Evolutionary conservation across 2,329 filamentous ascomycete genomes (phyloP).

Genomic region (Beauveria caledonica): DNA sequence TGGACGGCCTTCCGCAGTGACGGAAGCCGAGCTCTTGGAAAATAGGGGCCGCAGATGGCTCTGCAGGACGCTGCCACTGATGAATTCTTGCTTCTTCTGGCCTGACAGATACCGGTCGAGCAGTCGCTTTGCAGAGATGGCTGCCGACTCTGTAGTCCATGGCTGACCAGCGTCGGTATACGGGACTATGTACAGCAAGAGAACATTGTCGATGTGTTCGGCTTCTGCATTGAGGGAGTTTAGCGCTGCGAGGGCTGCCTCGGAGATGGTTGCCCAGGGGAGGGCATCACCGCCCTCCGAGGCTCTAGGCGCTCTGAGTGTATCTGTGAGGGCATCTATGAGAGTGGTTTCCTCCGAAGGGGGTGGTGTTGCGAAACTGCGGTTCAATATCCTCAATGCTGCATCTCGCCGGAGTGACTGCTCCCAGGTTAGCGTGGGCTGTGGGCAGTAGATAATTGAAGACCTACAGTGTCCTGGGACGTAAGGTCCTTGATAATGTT

Average conservation of each 20-base stretch:
- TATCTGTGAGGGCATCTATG: background rate
- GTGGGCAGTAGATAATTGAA: background rate
- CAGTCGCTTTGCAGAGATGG: slow-evolving; percentile 23
- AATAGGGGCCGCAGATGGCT: slow-evolving; percentile 61
- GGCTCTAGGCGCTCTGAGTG: background rate
- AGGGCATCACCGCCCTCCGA: slow-evolving; percentile 2
- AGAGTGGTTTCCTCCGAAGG: background rate
- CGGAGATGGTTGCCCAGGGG: slow-evolving; percentile 10
- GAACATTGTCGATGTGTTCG: slow-evolving; percentile 12
- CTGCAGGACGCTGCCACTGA: slow-evolving; percentile 50
- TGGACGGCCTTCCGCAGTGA: slow-evolving; percentile 24
- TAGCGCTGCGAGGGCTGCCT: slow-evolving; percentile 23
- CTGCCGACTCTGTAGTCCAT: slow-evolving; percentile 31
- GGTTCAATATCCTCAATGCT: background rate
- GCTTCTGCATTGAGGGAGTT: slow-evolving; percentile 16
- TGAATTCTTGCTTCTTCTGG: slow-evolving; percentile 26
- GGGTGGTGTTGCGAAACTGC: background rate
- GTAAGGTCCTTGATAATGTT: background rate
- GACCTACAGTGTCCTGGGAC: background rate
- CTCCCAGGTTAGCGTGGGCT: background rate
- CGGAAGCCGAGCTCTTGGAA: slow-evolving; percentile 40
- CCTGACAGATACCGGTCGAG: slow-evolving; percentile 21
- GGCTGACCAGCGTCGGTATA: slow-evolving; percentile 23
- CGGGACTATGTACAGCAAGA: slow-evolving; percentile 25
- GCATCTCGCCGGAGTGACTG: slow-evolving; percentile 4